Evolutionary conservation across 1,284 basidiomycete genomes (phyloP), one percentile per base, ranked within the genome.

Genomic region (Coniophora puteana): DNA sequence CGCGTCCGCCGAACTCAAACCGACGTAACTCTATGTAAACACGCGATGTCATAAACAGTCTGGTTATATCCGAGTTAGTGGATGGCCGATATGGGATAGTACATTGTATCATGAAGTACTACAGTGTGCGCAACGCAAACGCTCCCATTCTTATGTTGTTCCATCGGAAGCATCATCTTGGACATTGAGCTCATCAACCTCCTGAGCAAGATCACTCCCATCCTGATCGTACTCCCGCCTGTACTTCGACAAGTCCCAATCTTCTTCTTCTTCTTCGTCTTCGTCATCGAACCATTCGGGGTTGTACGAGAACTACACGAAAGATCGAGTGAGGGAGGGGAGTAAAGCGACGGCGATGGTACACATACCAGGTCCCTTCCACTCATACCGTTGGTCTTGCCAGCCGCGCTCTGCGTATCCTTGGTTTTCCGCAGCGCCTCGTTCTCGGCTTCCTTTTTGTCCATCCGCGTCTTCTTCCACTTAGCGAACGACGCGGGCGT

Each of bases 401-500:
- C 95, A 4, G 93, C 93, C 4, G 88, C 82, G 49, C 78, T 78
- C 53, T 93, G 87, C 4, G 79, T 62, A 39, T 88, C 85, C 70
- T 99, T 99, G 35, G 93, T 79, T 67, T 90, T 94, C 58, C 78
- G 79, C 42, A 83, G 17, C 0, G 80, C 89, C 42, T 96, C 91
- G 29, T 72, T 67, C 58, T 95, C 93, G 8, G 91, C 93, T 36
- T 80, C 72, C 68, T 93, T 99, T 82, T 93, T 94, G 70, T 89
- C 83, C 81, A 89, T 76, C 46, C 89, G 70, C 38, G 87, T 96
- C 72, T 84, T 88, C 70, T 99, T 99, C 96, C 95, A 99, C 39
- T 78, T 74, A 0, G 91, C 88, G 58, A 99, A 99, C 0, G 85
- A 71, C 61, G 99, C 96, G 5, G 77, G 80, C 1, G 94, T 99